Conservation (phyloP, 2,329 filamentous ascomycete genomes). For the Penicillium sp. region DNA sequence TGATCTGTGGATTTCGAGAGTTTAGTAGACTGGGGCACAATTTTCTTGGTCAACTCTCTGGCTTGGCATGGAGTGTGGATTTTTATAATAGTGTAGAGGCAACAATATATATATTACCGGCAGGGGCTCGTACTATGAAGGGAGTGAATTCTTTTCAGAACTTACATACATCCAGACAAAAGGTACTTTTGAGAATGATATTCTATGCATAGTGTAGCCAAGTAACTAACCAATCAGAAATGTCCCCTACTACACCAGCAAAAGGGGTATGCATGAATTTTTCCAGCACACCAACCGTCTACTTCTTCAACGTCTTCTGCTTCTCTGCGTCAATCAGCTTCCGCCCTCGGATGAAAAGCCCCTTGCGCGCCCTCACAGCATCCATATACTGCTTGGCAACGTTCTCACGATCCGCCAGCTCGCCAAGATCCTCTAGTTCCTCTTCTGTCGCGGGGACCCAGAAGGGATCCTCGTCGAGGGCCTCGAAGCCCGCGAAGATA, state of each 20-base stretch:
- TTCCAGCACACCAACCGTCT: slow-evolving; percentile 6
- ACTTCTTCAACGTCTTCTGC: slow-evolving; percentile 74
- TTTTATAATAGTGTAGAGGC: not conserved
- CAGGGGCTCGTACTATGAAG: not conserved
- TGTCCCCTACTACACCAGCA: not conserved
- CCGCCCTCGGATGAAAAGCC: slow-evolving; percentile 77
- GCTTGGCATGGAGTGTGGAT: not conserved
- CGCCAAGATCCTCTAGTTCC: slow-evolving; percentile 92
- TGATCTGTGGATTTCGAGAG: slow-evolving; percentile 20
- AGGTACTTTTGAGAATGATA: no score
- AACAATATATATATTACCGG: not conserved
- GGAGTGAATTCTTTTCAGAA: not conserved
- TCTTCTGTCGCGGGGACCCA: slow-evolving; percentile 98
- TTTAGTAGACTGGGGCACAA: slow-evolving; percentile 33
- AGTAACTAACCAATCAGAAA: not conserved
- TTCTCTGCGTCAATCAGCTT: slow-evolving; percentile 88
- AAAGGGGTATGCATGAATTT: not conserved
- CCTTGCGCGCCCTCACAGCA: slow-evolving; percentile 82
- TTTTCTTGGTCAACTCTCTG: not conserved
- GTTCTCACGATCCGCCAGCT: slow-evolving; percentile 92
- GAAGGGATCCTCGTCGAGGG: slow-evolving; percentile 93
- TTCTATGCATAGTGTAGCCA: no score
- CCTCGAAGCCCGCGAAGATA: slow-evolving; percentile 89
- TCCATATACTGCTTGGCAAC: slow-evolving; percentile 97
- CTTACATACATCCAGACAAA: not conserved